Base-by-base conservation (phyloP, 164 flowering plant species). In the Sedum album region DNA sequence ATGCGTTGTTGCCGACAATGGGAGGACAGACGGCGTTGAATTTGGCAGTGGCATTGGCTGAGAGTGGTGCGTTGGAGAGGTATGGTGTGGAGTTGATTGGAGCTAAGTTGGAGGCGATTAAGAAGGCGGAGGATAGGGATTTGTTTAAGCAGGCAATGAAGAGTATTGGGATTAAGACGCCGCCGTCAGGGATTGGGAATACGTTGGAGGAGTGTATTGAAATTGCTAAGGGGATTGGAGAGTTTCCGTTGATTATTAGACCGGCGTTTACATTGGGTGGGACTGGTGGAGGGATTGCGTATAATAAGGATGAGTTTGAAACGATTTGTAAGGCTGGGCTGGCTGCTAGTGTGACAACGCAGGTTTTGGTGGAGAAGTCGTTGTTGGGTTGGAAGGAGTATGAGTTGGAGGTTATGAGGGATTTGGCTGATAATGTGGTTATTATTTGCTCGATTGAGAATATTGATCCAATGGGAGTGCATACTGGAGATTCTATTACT, bases 351-450 rank as follows among this genome's bases (percentile, higher is more conserved):
- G 61, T 88, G 78, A 90, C 93, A 1, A 73, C 88, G 0, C 99
- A 91, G 82, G 97, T 94, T 53, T 76, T 94, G 78, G 95, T 91
- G 66, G 99, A 94, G 88, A 94, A 90, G 77, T 91, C 97, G 17
- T 74, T 94, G 77, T 76, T 94, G 81, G 98, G 98, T 3, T 91
- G 98, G 98, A 94, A 94, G 76, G 97, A 94, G 75, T 94, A 91
- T 65, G 99, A 94, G 82, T 86, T 94, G 31, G 97, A 91, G 78
- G 96, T 94, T 15, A 91, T 91, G 97, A 85, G 99, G 68, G 97
- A 94, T 64, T 83, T 90, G 80, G 96, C 97, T 0, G 99, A 94
- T 66, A 94, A 91, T 81, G 99, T 91, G 74, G 96, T 94, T 30
- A 91, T 94, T 62, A 91, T 94, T 17, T 91, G 99, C 72, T 91